Evolutionary conservation across 2,329 filamentous ascomycete genomes (phyloP), one percentile per base, ranked within the genome.

Genomic region (Sporothrix schenckii): DNA sequence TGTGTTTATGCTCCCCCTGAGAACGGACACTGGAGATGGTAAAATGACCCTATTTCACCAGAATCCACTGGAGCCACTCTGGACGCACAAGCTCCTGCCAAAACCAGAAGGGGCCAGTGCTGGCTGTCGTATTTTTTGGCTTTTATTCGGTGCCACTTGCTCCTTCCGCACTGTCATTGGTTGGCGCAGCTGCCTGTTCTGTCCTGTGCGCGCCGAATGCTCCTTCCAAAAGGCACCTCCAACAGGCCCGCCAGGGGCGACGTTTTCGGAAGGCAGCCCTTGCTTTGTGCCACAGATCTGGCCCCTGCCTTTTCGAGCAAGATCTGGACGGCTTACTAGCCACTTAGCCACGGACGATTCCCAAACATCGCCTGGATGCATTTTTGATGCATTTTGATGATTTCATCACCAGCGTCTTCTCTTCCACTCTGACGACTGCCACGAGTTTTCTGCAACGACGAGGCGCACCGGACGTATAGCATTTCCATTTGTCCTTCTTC

Each of bases 41-140:
- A 27, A 47, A 61, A 61, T 61, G 58, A 44, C 39, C 39, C 58
- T 61, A 61, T 47, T 61, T 61, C 58, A 47, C 16, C 30, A 24
- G 58, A 14, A 61, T 44, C 58, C 58, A 61, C 58, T 54, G 58
- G 24, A 61, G 21, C 58, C 58, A 44, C 58, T 54, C 50, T 53
- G 2, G 10, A 53, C 50, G 13, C 50, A 21, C 50, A 24, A 53
- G n/a, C 50, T 53, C 50, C 50, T 53, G 50, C 50, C n/a, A 53
- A 53, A 53, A 53, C 50, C 50, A 41, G 34, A 30, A 41, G 44
- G 44, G 44, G 44, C 44, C 44, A 47, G 13, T 47, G 27, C 27
- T 30, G 27, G 27, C 44, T 47, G 44, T 16, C 13, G 54, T 39
- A 19, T 56, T 16, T 34, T 56, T 56, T 34, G 30, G 30, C 30